Percentiles rank a stretch among this genome's conserved stretches.
Conservation (phyloP, 2,329 filamentous ascomycete genomes). For the Fusarium setosum region DNA sequence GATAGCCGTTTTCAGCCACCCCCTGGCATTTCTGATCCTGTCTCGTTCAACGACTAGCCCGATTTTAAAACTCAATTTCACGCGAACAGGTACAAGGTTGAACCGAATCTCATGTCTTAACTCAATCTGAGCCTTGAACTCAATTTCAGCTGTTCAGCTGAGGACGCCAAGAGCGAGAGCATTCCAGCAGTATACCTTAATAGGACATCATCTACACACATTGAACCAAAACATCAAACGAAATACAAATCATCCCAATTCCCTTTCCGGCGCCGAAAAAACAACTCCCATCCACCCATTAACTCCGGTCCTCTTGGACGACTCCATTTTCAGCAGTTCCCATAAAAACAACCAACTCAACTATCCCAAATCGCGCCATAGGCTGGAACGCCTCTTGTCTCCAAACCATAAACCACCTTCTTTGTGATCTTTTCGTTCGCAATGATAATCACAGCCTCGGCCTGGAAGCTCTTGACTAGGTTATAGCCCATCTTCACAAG, state of each 20-base stretch:
- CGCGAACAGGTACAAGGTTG: background rate
- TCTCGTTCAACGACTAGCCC: background rate
- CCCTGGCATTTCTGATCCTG: background rate
- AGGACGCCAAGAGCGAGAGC: conserved; percentile 4
- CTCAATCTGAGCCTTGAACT: conserved; percentile 9
- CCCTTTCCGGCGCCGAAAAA: background rate
- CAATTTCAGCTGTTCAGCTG: conserved; percentile 7
- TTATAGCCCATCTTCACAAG: conserved; percentile 62
- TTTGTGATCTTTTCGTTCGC: conserved; percentile 76
- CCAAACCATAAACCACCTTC: conserved; percentile 75
- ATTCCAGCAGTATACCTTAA: conserved; percentile 4
- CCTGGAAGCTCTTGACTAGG: conserved; percentile 63
- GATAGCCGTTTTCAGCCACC: background rate
- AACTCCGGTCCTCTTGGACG: background rate
- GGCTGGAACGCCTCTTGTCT: conserved; percentile 72
- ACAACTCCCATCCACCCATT: background rate
- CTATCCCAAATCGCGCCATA: conserved; percentile 81
- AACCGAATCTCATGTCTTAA: background rate
- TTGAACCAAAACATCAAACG: background rate
- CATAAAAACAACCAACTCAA: conserved; percentile 30
- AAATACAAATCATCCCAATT: conserved; percentile 5
- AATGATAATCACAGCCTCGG: conserved; percentile 80
- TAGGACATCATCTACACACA: background rate
- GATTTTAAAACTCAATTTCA: too few relatives aligned
- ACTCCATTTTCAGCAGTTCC: too few relatives aligned